phyloP scores from a whole-genome alignment of 2,329 filamentous ascomycete genomes.

The Ophiostoma sp. region DNA sequence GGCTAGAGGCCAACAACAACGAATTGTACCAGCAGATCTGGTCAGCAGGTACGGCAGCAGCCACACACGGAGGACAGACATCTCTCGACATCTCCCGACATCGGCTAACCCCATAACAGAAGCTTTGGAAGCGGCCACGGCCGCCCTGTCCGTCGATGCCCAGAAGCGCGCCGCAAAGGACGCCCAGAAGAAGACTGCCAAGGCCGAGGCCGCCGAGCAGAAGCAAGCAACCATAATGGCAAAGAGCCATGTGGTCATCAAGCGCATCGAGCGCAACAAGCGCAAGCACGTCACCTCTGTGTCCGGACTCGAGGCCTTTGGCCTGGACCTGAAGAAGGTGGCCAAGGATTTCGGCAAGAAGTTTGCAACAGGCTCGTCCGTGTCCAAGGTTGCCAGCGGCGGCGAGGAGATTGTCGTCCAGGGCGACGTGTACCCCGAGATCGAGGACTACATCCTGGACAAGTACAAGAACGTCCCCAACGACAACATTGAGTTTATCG shows the following conservation, averaged over 20 bases:
- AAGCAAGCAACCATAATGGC: constrained; percentile 79
- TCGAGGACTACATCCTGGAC: constrained; percentile 84
- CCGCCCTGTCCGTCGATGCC: constrained; percentile 79
- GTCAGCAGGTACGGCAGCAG: constrained; percentile 60
- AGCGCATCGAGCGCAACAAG: constrained; percentile 97
- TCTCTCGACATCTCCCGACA: no score
- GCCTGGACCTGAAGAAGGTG: constrained; percentile 88
- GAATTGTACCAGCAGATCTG: constrained; percentile 74
- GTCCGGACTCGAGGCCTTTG: constrained; percentile 84
- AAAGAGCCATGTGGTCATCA: constrained; percentile 78
- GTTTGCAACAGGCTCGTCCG: constrained; percentile 88
- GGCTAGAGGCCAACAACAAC: constrained; percentile 72
- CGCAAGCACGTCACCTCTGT: constrained; percentile 93
- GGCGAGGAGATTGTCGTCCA: constrained; percentile 97
- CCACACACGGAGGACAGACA: no score
- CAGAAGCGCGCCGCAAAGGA: constrained; percentile 95
- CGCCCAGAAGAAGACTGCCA: constrained; percentile 92
- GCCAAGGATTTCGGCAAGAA: constrained; percentile 98
- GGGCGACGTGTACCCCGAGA: constrained; percentile 91
- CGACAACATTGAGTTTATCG: constrained; percentile 89
- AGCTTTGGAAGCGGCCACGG: constrained; percentile 76
- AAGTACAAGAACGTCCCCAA: constrained; percentile 87
- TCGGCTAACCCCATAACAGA: constrained; percentile 45
- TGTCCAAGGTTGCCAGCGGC: constrained; percentile 80
- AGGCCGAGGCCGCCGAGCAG: constrained; percentile 80